Evolutionary conservation across 805 yeast species (phyloP).

Genomic region (Candida pseudofarinosa): DNA sequence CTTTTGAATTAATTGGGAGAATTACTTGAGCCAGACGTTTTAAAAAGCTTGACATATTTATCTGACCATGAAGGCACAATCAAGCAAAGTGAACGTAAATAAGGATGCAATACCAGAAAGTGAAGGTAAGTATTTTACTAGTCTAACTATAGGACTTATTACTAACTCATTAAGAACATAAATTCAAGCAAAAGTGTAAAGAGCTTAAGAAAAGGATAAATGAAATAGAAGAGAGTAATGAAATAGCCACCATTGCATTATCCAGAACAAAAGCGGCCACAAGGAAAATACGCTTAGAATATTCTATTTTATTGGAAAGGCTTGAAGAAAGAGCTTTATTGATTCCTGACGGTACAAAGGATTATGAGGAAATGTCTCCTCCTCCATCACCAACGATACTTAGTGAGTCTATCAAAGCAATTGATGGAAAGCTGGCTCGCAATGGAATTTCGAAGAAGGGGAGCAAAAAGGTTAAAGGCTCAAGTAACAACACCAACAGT

Average conservation of each 20-base stretch:
- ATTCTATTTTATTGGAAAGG: slow-evolving; percentile 73
- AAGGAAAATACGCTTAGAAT: slow-evolving; percentile 76
- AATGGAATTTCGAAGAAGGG: slow-evolving; percentile 17
- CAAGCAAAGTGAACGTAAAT: slow-evolving; percentile 4
- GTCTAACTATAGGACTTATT: neutral
- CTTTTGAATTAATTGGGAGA: no score
- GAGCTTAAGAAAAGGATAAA: slow-evolving; percentile 65
- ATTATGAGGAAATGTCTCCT: slow-evolving; percentile 33
- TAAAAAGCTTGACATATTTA: no score
- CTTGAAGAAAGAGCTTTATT: slow-evolving; percentile 55
- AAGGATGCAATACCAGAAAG: slow-evolving; percentile 34
- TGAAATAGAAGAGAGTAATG: slow-evolving; percentile 75
- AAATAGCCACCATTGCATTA: slow-evolving; percentile 68
- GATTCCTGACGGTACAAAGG: slow-evolving; percentile 22
- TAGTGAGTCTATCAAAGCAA: slow-evolving; percentile 25
- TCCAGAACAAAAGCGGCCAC: slow-evolving; percentile 73
- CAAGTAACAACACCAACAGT: slow-evolving; percentile 14
- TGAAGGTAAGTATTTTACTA: slow-evolving; percentile 29
- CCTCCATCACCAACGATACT: slow-evolving; percentile 37
- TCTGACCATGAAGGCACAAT: slow-evolving; percentile 7
- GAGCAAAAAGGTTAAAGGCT: slow-evolving; percentile 13
- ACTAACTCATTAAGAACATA: slow-evolving; percentile 24
- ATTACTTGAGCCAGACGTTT: no score
- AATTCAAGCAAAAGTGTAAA: slow-evolving; percentile 60
- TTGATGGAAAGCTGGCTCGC: slow-evolving; percentile 16